Base-by-base conservation (phyloP, 106 monocot species). In the Amphibolis antarctica region DNA sequence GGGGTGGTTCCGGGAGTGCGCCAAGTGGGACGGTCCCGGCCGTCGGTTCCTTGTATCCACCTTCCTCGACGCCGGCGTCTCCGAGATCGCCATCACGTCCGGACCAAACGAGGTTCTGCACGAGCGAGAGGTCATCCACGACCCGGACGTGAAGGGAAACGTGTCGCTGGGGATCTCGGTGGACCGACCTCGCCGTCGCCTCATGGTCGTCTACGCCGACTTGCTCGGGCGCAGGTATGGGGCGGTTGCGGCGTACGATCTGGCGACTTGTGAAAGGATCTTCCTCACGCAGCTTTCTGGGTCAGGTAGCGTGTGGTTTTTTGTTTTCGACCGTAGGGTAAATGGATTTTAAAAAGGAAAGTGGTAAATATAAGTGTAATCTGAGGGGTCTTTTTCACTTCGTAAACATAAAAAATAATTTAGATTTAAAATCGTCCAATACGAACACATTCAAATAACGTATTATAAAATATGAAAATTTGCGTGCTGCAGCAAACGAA, bases 1-100 rank as follows among this genome's bases (percentile, higher is more conserved):
- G 47, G 82, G 84, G 27, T 82, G 86, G 89, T 11, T 89, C 71
- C 77, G 85, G 44, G 94, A 89, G 69, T 86, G 86, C 79, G 83
- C 77, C 71, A 78, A 86, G 80, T 96, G 94, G 94, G 94, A 96
- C 71, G 48, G 70, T 0, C 27, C 22, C 24, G 46, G 62, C 61
- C 66, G 57, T 48, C 78, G 89, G 11, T 96, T 96, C 86, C 77
- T 96, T 42, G 77, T 82, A 17, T 81, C 94, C 66, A 86, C 89
- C 71, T 66, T 89, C 70, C 45, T 60, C 77, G 67, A 51, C 68
- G 77, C 74, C 47, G 69, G 72, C 20, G 71, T 96, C 63, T 81
- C 71, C 48, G 79, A 83, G 82, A 47, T 89, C 75, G 65, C 4
- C 24, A 28, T 18, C 63, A 6, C 20, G 62, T 20, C n/a, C 56